Conservation (phyloP, 176 grass and related monocot genomes). For the Secale cereale region DNA sequence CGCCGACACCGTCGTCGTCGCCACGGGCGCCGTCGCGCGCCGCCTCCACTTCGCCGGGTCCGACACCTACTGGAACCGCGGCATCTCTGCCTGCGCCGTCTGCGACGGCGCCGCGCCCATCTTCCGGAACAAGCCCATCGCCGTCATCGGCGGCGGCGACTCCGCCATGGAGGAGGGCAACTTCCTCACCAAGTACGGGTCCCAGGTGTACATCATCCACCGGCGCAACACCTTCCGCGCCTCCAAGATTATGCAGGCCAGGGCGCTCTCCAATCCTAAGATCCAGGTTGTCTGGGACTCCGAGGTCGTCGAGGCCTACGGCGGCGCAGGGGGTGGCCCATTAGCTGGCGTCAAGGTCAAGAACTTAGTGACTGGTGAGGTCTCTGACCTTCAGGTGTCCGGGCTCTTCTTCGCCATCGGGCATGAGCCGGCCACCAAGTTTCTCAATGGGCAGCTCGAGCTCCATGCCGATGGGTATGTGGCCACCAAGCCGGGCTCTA, state of each 20-base stretch:
- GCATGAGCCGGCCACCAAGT: conserved; percentile 91
- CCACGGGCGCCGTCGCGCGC: conserved; percentile 82
- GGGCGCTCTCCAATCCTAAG: conserved; percentile 77
- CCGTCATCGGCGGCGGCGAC: conserved; percentile 65
- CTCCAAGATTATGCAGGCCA: conserved; percentile 93
- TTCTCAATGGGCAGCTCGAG: conserved; percentile 86
- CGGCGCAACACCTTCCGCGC: conserved; percentile 65
- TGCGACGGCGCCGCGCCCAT: conserved; percentile 90
- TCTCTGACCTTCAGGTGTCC: conserved; percentile 64
- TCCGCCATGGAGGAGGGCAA: conserved; percentile 88
- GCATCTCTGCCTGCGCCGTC: conserved; percentile 79
- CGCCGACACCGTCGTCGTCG: conserved; percentile 75
- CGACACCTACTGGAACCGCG: conserved; percentile 82
- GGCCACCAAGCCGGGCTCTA: conserved; percentile 64
- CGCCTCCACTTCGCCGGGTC: conserved; percentile 75
- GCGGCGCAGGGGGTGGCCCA: conserved; percentile 32
- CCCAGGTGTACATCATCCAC: conserved; percentile 63
- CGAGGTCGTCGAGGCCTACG: conserved; percentile 82
- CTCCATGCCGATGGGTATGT: conserved; percentile 81
- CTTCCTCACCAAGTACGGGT: conserved; percentile 79
- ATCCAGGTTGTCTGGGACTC: conserved; percentile 87
- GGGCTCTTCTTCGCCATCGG: conserved; percentile 95
- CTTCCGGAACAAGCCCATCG: conserved; percentile 83
- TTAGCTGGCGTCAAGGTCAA: conserved; percentile 79
- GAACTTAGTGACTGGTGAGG: conserved; percentile 55